Base-by-base conservation (phyloP, 2,329 filamentous ascomycete species). In the Penicillium sumatraense region DNA sequence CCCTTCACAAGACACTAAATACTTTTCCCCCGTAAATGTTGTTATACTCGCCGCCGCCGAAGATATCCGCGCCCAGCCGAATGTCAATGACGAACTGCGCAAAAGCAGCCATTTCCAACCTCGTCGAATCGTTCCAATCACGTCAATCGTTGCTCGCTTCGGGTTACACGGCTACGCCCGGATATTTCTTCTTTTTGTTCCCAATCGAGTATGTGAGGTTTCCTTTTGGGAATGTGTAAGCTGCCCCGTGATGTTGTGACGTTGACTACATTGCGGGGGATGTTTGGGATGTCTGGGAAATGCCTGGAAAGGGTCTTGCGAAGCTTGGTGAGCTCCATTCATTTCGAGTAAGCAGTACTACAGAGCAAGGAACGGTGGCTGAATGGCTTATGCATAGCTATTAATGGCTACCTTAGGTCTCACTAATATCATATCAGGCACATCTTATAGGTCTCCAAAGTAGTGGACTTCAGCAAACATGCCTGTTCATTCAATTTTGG, bases 11-110 rank as follows among this genome's bases (percentile, higher is more conserved):
- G n/a, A n/a, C n/a, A n/a, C n/a, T n/a, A n/a, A 44, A 21, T 41
- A 41, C 46, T 60, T 62, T n/a, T n/a, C n/a, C n/a, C n/a, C n/a
- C n/a, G n/a, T n/a, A n/a, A n/a, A n/a, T n/a, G n/a, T n/a, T n/a
- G n/a, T n/a, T 67, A 64, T 66, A 63, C 54, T 54, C 47, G 11
- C 50, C 49, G 35, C 24, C 36, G 49, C 63, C 63, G 63, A 53
- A 51, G 55, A 46, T 67, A 67, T 42, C 65, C 65, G 65, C 50
- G 44, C 55, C 56, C 62, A 67, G 52, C 65, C 65, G 65, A 48
- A 9, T 18, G 8, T 27, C 20, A 51, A 63, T 63, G 60, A 63
- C 59, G 60, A 47, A 13, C 44, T 24, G 6, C 21, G 16, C 21
- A 26, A 6, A 24, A 23, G 31, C 31, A n/a, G 31, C n/a, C n/a